Percentiles rank a stretch among this genome's conserved stretches.
These are phyloP conservation scores for Phyllosticta citrichinensis DNA, from an alignment of 2,329 filamentous ascomycete species.

Conservation along the genomic window DNA sequence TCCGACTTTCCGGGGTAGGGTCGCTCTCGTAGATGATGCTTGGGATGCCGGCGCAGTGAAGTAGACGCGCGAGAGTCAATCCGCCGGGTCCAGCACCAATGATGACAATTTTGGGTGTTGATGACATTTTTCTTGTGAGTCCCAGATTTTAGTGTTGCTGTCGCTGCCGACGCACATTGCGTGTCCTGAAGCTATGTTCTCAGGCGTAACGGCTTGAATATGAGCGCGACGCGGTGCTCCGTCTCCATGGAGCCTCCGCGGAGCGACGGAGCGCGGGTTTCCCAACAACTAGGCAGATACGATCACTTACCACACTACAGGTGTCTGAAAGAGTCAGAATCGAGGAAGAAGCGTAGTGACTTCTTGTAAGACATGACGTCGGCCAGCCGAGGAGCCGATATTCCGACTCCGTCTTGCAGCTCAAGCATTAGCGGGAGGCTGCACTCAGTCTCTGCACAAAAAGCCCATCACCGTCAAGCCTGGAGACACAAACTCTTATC, in stretches of 20 bases:
- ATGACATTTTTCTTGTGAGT: constrained; percentile 2
- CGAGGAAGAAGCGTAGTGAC: too few relatives aligned
- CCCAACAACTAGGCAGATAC: too few relatives aligned
- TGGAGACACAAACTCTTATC: too few relatives aligned
- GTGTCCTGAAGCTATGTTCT: background rate
- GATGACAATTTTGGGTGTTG: constrained; percentile 25
- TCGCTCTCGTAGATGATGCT: constrained; percentile 41
- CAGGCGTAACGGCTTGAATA: background rate
- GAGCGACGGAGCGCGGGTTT: background rate
- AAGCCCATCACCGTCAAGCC: too few relatives aligned
- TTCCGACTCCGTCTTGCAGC: too few relatives aligned
- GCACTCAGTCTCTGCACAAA: too few relatives aligned
- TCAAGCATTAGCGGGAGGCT: too few relatives aligned
- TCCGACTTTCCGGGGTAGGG: constrained; percentile 28
- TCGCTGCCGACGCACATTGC: background rate
- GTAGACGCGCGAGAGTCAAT: constrained; percentile 43
- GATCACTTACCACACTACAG: too few relatives aligned
- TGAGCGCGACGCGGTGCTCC: too few relatives aligned
- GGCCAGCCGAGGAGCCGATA: too few relatives aligned
- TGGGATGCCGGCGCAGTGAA: constrained; percentile 37
- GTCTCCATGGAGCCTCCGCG: background rate
- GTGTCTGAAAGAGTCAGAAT: too few relatives aligned
- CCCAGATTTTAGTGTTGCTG: background rate
- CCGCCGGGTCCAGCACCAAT: constrained; percentile 34
- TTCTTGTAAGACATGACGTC: too few relatives aligned